Conservation (phyloP, 495 filamentous ascomycete species). For the Hypomontagnella monticulosa region DNA sequence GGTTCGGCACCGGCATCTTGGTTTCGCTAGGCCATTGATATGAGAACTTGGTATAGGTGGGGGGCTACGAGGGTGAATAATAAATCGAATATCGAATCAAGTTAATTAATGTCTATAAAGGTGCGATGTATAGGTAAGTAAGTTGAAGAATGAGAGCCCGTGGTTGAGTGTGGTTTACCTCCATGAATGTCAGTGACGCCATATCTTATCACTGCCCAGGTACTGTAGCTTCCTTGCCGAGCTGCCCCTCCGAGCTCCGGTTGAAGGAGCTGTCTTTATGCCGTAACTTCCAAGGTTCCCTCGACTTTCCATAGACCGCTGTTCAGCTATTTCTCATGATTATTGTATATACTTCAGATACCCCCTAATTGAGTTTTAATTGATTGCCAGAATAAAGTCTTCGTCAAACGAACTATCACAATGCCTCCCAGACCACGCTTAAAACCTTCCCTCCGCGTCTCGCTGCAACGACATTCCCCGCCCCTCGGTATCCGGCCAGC, state of each 20-base stretch:
- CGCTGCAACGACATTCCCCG: slow-evolving; percentile 7
- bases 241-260: slow-evolving; percentile 17
- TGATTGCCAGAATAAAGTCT: too few species aligned
- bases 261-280: background rate
- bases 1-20: slow-evolving; percentile 47
- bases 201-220: slow-evolving; percentile 17
- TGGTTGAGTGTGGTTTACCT: background rate
- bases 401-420: background rate
- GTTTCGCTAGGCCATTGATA: background rate
- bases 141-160: background rate
- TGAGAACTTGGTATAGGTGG: slow-evolving; percentile 11
- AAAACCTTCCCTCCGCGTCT: slow-evolving; percentile 4
- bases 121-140: background rate
- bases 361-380: too few species aligned
- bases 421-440: slow-evolving; percentile 35
- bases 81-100: background rate
- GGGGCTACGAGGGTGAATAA: background rate
- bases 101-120: background rate
- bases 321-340: too few species aligned
- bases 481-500: background rate
- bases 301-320: too few species aligned
- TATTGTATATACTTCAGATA: too few species aligned
- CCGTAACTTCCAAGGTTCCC: too few species aligned
- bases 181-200: slow-evolving; percentile 16
- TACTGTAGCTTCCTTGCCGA: background rate